Evolutionary conservation across 176 grass and related monocot species (phyloP).

Genomic region (Oropetium thomaeum): DNA sequence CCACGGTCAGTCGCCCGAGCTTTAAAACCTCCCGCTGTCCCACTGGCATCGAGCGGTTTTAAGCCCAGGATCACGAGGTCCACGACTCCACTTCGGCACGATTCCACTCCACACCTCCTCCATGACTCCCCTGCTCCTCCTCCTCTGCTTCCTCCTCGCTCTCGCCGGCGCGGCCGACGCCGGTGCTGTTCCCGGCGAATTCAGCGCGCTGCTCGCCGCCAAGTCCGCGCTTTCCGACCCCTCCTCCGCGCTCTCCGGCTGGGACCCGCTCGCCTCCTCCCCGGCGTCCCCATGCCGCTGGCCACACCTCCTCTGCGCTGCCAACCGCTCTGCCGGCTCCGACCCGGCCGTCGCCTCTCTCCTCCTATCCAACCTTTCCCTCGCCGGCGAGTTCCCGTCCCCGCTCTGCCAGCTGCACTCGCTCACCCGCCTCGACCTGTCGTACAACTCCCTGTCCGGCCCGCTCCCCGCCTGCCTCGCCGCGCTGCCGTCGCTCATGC

Average conservation of each 20-base stretch:
- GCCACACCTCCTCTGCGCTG: constrained; percentile 47
- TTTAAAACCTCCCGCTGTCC: neutral
- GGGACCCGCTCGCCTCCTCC: constrained; percentile 3
- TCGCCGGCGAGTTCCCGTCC: constrained; percentile 41
- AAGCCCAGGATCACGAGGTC: neutral
- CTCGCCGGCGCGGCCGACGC: neutral
- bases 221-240: constrained; percentile 45
- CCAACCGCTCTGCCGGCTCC: neutral
- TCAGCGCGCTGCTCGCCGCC: neutral
- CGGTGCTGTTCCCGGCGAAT: neutral
- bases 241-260: constrained; percentile 29
- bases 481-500: constrained; percentile 35
- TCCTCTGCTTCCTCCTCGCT: constrained; percentile 29
- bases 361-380: constrained; percentile 51
- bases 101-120: constrained; percentile 19
- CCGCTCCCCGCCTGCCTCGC: constrained; percentile 49
- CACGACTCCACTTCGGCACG: neutral
- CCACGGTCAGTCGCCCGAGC: neutral
- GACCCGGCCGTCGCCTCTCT: constrained; percentile 27
- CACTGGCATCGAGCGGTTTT: neutral
- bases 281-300: constrained; percentile 52
- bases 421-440: constrained; percentile 60
- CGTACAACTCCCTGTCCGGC: constrained; percentile 48
- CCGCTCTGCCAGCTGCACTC: constrained; percentile 40
- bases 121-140: constrained; percentile 45